These are phyloP conservation scores for Hypoxylon sp. DNA, from an alignment of 2,329 filamentous ascomycete genomes.

Conservation along the genomic window DNA sequence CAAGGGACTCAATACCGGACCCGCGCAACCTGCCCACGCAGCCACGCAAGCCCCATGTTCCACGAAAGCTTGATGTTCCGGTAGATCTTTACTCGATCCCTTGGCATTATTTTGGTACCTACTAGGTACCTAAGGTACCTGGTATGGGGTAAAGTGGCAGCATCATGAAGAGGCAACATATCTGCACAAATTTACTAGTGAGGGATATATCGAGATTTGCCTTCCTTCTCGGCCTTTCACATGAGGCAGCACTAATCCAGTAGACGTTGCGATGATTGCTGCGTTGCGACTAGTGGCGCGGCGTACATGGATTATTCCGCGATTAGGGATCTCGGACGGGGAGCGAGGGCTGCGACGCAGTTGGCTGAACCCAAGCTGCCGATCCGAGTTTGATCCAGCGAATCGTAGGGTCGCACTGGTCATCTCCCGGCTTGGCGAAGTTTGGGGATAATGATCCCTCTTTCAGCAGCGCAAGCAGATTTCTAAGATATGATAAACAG, in stretches of 20 bases:
- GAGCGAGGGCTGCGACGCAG: slow-evolving; percentile 25
- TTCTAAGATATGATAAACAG: slow-evolving; percentile 31
- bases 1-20: not conserved
- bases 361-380: slow-evolving; percentile 37
- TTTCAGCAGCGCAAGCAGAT: slow-evolving; percentile 18
- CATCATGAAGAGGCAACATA: not conserved
- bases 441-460: slow-evolving; percentile 40
- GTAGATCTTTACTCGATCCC: slow-evolving; percentile 25
- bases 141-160: not conserved
- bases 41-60: not conserved
- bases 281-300: slow-evolving; percentile 13
- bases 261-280: slow-evolving; percentile 25
- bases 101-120: not conserved
- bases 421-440: slow-evolving; percentile 52
- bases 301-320: slow-evolving; percentile 19
- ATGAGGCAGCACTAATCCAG: slow-evolving; percentile 20
- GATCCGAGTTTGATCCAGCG: slow-evolving; percentile 38
- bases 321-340: slow-evolving; percentile 28
- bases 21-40: slow-evolving; percentile 2
- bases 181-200: not conserved
- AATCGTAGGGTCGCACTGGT: slow-evolving; percentile 36
- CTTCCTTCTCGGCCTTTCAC: slow-evolving; percentile 27
- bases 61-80: slow-evolving; percentile 31
- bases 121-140: no score
- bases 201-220: not conserved